Conservation (phyloP, 2,329 filamentous ascomycete genomes). For the Catunica adiposa region DNA sequence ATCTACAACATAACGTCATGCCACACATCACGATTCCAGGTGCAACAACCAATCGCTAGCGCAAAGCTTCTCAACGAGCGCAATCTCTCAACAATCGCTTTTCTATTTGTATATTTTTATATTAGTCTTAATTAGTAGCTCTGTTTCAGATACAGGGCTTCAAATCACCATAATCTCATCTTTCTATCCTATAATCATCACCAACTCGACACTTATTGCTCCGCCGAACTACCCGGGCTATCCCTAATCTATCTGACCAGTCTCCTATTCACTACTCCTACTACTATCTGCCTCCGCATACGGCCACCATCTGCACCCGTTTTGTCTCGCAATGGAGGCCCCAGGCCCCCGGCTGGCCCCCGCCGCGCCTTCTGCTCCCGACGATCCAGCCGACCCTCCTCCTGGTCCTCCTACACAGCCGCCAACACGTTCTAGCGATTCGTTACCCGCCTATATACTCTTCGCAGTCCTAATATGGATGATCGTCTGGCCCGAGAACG, state of each 20-base stretch:
- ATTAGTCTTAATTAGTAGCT: no score
- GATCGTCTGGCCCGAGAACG: slow-evolving; percentile 10
- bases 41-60: not conserved
- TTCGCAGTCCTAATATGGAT: slow-evolving; percentile 12
- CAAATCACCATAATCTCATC: not conserved
- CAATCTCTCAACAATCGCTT: not conserved
- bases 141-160: not conserved
- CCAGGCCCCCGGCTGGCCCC: not conserved
- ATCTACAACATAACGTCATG: not conserved
- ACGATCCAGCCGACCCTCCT: not conserved
- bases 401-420: not conserved
- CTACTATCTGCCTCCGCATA: not conserved
- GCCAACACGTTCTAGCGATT: slow-evolving; percentile 3
- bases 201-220: not conserved
- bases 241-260: no score
- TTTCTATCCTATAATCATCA: no score
- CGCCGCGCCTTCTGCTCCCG: no score
- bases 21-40: not conserved
- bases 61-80: not conserved
- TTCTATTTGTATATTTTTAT: no score
- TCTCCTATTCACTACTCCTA: not conserved
- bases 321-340: not conserved
- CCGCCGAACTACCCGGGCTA: not conserved
- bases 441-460: slow-evolving; percentile 9
- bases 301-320: not conserved